Evolutionary conservation across 2,329 filamentous ascomycete species (phyloP).

Genomic region (Cyanodermella asteris): DNA sequence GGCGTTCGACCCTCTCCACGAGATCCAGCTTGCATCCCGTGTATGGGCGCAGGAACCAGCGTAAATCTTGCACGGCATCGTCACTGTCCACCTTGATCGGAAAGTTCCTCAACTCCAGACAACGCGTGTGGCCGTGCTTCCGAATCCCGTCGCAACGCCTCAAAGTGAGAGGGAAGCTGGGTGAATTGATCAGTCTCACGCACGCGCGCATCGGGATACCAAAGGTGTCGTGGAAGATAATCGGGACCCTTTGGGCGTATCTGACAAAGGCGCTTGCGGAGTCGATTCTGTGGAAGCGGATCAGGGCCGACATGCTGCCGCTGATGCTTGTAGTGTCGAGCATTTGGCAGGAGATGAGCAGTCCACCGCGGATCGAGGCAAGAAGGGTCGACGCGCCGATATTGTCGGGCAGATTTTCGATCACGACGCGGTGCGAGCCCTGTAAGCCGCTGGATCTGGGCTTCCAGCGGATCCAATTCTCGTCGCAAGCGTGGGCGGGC

Average conservation of each 20-base stretch:
- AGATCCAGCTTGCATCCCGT: neutral
- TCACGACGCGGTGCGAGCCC: no score
- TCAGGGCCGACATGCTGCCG: conserved; percentile 2
- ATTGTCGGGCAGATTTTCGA: conserved; percentile 1
- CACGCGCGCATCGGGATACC: neutral
- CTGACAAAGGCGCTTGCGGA: conserved; percentile 1
- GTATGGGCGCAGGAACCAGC: neutral
- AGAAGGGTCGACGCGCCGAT: conserved; percentile 2
- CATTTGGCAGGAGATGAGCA: conserved; percentile 2
- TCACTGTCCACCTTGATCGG: neutral
- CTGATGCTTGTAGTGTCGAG: conserved; percentile 3
- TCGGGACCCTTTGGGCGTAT: conserved; percentile 1
- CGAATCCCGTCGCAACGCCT: neutral
- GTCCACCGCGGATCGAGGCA: conserved; percentile 3
- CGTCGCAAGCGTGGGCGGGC: no score
- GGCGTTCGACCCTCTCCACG: neutral
- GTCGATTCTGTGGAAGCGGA: conserved; percentile 4
- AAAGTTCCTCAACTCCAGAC: conserved; percentile 4
- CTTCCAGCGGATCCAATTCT: no score
- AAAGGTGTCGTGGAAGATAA: neutral
- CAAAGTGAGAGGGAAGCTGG: conserved; percentile 4
- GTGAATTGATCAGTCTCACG: conserved; percentile 2
- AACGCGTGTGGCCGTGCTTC: conserved; percentile 4
- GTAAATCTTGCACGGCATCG: neutral
- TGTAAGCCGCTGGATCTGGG: no score